Percentiles rank a stretch among this genome's conserved stretches.
Evolutionary conservation across 305 asterid species (phyloP).

Genomic region (Rubia peregrina): DNA sequence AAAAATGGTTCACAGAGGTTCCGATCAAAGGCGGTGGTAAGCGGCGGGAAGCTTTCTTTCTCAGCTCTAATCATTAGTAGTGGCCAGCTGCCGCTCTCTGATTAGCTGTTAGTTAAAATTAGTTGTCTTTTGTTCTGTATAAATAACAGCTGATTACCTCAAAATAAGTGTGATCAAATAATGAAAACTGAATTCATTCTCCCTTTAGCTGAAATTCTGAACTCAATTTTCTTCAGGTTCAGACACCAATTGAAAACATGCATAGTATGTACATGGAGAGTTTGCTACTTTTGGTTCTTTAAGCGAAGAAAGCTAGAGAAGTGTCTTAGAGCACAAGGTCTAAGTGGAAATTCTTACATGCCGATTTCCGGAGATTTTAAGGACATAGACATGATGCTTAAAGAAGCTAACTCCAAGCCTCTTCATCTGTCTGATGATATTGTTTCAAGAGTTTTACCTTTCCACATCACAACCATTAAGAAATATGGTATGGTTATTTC

Average conservation of each 20-base stretch:
- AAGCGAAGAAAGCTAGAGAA: conserved; percentile 37
- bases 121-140: not conserved
- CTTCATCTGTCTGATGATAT: conserved; percentile 22
- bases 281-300: conserved; percentile 30
- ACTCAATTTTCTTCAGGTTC: not conserved
- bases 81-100: not conserved
- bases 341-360: conserved; percentile 43
- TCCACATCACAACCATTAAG: conserved; percentile 17
- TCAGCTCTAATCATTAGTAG: not conserved
- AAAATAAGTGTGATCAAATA: not conserved
- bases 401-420: conserved; percentile 25
- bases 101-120: not conserved
- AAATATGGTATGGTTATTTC: conserved; percentile 32
- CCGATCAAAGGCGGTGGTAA: not conserved
- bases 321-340: conserved; percentile 38
- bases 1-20: no score
- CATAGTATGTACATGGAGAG: conserved; percentile 25
- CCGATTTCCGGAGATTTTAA: conserved; percentile 35
- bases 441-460: conserved; percentile 22
- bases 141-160: not conserved
- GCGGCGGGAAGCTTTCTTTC: not conserved
- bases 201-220: not conserved
- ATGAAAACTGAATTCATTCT: not conserved
- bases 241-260: conserved; percentile 11
- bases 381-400: conserved; percentile 22